Conservation (phyloP, 768 basidiomycete genomes). For the Paxillus rubicundulus region DNA sequence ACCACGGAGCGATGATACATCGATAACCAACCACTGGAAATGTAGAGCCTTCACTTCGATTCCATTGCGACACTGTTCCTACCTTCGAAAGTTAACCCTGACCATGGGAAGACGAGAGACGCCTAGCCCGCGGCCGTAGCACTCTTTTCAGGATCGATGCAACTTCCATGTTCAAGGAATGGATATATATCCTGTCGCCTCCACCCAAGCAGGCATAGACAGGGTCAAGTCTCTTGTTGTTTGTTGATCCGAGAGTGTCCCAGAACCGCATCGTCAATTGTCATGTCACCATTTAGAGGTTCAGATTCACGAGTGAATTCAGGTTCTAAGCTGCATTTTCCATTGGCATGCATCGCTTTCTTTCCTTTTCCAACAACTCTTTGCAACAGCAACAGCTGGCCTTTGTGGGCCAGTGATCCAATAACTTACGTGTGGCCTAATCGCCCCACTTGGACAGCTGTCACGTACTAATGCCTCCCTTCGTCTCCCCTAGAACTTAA, state of each 20-base stretch:
- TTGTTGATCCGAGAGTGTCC: conserved; percentile 14
- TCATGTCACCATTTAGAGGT: no score
- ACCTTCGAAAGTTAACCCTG: conserved; percentile 9
- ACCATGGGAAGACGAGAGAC: conserved; percentile 11
- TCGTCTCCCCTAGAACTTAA: conserved; percentile 8
- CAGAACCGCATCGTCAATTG: neutral
- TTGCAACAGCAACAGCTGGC: neutral
- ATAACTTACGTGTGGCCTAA: conserved; percentile 4
- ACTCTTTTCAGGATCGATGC: conserved; percentile 5
- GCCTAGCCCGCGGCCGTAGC: conserved; percentile 1
- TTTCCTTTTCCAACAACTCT: neutral
- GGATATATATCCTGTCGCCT: neutral
- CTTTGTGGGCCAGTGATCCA: no score
- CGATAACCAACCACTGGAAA: neutral
- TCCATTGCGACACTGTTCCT: neutral
- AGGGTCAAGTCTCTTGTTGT: neutral
- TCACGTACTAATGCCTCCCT: neutral
- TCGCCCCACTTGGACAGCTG: conserved; percentile 6
- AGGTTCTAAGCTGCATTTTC: no score
- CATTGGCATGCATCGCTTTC: no score
- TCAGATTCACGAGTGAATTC: no score
- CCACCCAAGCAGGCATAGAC: neutral
- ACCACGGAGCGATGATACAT: neutral
- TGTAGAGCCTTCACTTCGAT: conserved; percentile 5
- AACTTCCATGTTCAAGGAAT: neutral